phyloP scores from a whole-genome alignment of 768 basidiomycete genomes.

The Termitomyces bulborhizus region DNA sequence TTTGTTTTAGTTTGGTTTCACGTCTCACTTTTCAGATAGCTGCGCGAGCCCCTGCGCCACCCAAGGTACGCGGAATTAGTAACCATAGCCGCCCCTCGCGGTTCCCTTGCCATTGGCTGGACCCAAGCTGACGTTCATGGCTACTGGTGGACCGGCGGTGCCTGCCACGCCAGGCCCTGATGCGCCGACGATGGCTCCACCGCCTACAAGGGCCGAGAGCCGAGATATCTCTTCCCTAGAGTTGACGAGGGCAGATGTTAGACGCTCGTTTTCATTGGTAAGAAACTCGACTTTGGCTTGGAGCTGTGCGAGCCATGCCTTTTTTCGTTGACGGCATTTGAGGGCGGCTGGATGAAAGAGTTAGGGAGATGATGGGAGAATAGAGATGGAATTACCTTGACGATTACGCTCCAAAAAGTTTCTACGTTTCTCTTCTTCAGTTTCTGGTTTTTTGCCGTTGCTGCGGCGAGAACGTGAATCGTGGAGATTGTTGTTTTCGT shows the following conservation, averaged over 20 bases:
- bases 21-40: neutral
- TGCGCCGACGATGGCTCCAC: slow-evolving; percentile 45
- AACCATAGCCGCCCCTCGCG: slow-evolving; percentile 2
- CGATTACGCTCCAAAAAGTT: slow-evolving; percentile 97
- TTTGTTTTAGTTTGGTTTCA: too few relatives aligned
- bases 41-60: neutral
- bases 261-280: slow-evolving; percentile 90
- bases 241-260: slow-evolving; percentile 78
- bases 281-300: slow-evolving; percentile 94
- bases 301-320: slow-evolving; percentile 90
- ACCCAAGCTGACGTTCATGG: slow-evolving; percentile 1
- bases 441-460: slow-evolving; percentile 75
- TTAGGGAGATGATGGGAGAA: slow-evolving; percentile 1
- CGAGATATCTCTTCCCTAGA: slow-evolving; percentile 91
- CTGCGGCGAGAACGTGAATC: slow-evolving; percentile 8
- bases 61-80: neutral
- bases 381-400: slow-evolving; percentile 61
- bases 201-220: slow-evolving; percentile 66
- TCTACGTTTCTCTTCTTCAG: slow-evolving; percentile 95
- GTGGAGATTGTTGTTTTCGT: neutral
- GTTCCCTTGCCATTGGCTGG: slow-evolving; percentile 1
- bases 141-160: neutral
- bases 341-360: slow-evolving; percentile 67
- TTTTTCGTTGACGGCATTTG: slow-evolving; percentile 98
- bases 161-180: slow-evolving; percentile 23